phyloP scores from a whole-genome alignment of 805 yeast genomes.

The Wickerhamiella spandovensis region DNA sequence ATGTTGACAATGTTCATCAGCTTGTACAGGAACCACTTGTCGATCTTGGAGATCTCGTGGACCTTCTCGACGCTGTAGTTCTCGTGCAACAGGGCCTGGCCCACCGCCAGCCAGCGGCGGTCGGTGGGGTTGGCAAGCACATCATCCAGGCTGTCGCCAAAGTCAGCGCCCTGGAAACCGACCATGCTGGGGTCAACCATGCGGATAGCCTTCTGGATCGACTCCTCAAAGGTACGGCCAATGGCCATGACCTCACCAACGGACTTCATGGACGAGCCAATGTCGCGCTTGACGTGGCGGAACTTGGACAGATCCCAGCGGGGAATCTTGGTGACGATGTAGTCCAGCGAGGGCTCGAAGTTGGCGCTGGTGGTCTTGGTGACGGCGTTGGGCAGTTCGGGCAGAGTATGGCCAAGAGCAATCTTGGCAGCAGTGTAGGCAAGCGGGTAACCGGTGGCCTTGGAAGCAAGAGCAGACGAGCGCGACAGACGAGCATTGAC shows the following conservation, averaged over 20 bases:
- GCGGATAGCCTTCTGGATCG: constrained; percentile 94
- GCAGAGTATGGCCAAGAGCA: constrained; percentile 86
- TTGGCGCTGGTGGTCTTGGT: constrained; percentile 93
- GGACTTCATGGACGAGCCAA: constrained; percentile 95
- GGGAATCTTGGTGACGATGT: constrained; percentile 93
- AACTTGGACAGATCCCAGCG: constrained; percentile 96
- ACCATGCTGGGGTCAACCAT: constrained; percentile 80
- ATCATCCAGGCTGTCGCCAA: constrained; percentile 79
- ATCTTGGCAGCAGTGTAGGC: constrained; percentile 98
- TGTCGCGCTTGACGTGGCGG: constrained; percentile 85
- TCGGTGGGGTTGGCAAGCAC: constrained; percentile 91
- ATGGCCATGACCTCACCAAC: constrained; percentile 99
- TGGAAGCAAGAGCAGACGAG: constrained; percentile 94
- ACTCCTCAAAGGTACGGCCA: constrained; percentile 95
- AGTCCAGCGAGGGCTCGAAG: constrained; percentile 94
- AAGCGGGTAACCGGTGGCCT: constrained; percentile 97
- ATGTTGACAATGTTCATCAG: constrained; percentile 84
- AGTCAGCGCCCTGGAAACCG: constrained; percentile 77
- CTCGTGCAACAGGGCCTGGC: constrained; percentile 89
- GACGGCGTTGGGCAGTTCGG: constrained; percentile 91
- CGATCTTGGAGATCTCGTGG: constrained; percentile 84
- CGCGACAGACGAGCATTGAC: constrained; percentile 95
- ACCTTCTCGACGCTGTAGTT: constrained; percentile 83
- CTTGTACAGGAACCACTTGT: constrained; percentile 90
- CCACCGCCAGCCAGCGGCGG: constrained; percentile 94